Conservation (phyloP, 1,139 yeast genomes). For the Lodderomyces jiufengensis region DNA sequence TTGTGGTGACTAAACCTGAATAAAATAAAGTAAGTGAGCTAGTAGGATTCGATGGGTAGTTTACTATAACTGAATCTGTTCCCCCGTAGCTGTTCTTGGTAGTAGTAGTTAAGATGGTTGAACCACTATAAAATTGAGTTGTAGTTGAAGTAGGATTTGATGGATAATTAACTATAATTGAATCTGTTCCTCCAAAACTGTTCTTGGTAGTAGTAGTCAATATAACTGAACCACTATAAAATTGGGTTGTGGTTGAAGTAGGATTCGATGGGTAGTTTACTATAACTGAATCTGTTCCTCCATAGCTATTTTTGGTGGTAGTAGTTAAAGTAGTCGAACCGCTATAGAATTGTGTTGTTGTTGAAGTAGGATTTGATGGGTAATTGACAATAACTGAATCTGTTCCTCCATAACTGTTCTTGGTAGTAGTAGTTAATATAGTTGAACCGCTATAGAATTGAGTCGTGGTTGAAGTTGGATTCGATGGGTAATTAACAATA, state of each 20-base stretch:
- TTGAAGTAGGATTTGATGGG: slow-evolving; percentile 16
- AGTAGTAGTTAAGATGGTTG: slow-evolving; percentile 9
- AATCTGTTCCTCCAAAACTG: slow-evolving; percentile 14
- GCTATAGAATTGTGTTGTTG: slow-evolving; percentile 11
- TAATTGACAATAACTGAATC: slow-evolving; percentile 18
- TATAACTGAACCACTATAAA: slow-evolving; percentile 8
- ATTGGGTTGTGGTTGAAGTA: slow-evolving; percentile 11
- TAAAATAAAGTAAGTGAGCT: slow-evolving; percentile 2
- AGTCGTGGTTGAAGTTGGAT: slow-evolving; percentile 12
- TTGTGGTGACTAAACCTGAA: not conserved
- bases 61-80: slow-evolving; percentile 18
- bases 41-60: slow-evolving; percentile 10
- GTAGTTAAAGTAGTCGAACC: slow-evolving; percentile 4
- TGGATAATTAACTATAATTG: slow-evolving; percentile 20
- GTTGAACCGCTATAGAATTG: slow-evolving; percentile 8
- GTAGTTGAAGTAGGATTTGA: slow-evolving; percentile 12
- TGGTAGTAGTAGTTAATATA: slow-evolving; percentile 8
- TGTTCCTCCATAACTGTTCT: slow-evolving; percentile 13
- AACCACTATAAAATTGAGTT: slow-evolving; percentile 13
- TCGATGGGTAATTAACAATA: slow-evolving; percentile 15
- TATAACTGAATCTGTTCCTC: slow-evolving; percentile 17
- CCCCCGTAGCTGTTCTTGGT: slow-evolving; percentile 11
- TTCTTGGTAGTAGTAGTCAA: slow-evolving; percentile 10
- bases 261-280: slow-evolving; percentile 18
- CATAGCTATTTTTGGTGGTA: slow-evolving; percentile 5